phyloP scores from a whole-genome alignment of 257 asterid genomes.

The Nicotiana benthamiana region DNA sequence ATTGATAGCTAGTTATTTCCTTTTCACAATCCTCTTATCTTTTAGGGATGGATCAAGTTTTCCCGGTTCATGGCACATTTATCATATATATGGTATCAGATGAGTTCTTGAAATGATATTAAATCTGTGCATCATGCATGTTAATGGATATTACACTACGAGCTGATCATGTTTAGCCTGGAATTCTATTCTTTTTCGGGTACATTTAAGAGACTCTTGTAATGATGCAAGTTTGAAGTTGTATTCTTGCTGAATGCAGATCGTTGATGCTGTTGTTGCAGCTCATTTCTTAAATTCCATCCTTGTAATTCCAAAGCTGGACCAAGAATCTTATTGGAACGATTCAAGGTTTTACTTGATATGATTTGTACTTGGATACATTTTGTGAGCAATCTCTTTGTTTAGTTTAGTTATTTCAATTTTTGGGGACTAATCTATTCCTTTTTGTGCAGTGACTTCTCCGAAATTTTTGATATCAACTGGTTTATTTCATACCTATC shows the following conservation, averaged over 20 bases:
- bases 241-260: slow-evolving; percentile 32
- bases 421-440: not conserved
- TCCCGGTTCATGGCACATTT: not conserved
- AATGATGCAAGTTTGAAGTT: not conserved
- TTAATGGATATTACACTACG: not conserved
- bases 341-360: slow-evolving; percentile 45
- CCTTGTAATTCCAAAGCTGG: slow-evolving; percentile 63
- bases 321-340: slow-evolving; percentile 69
- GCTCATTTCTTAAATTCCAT: slow-evolving; percentile 64
- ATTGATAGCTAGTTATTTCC: not conserved
- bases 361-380: not conserved
- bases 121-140: not conserved
- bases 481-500: slow-evolving; percentile 47
- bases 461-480: slow-evolving; percentile 56
- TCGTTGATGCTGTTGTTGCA: slow-evolving; percentile 70
- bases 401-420: not conserved
- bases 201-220: not conserved
- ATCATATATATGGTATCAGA: not conserved
- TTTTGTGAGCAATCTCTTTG: not conserved
- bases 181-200: not conserved
- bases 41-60: not conserved
- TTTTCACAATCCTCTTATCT: not conserved
- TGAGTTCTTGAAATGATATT: not conserved
- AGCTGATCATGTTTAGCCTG: not conserved
- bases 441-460: slow-evolving; percentile 57